phyloP scores from a whole-genome alignment of 2,329 filamentous ascomycete species.

The Pyrenochaeta sp. region DNA sequence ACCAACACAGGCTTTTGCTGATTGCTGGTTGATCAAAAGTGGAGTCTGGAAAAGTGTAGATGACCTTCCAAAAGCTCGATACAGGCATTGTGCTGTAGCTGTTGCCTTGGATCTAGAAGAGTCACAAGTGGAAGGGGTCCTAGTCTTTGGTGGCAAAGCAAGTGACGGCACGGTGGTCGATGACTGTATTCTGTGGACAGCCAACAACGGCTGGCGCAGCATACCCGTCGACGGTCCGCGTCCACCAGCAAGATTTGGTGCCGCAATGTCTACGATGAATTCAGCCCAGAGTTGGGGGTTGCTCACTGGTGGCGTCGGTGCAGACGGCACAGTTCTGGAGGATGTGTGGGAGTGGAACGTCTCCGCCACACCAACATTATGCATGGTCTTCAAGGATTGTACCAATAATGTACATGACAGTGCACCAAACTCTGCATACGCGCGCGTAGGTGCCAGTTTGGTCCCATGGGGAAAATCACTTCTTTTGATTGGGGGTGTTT shows the following conservation, averaged over 20 bases:
- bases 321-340: conserved; percentile 68
- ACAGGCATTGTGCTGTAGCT: conserved; percentile 73
- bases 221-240: conserved; percentile 48
- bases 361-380: conserved; percentile 40
- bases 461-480: conserved; percentile 56
- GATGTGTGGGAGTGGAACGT: conserved; percentile 72
- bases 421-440: conserved; percentile 38
- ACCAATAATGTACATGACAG: conserved; percentile 32
- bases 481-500: conserved; percentile 63
- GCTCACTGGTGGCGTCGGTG: conserved; percentile 74
- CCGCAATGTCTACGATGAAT: conserved; percentile 59
- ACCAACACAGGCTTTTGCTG: conserved; percentile 71
- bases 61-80: conserved; percentile 74
- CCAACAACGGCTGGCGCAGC: conserved; percentile 61
- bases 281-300: conserved; percentile 64
- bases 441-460: conserved; percentile 62
- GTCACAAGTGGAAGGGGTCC: conserved; percentile 52
- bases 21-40: conserved; percentile 78
- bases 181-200: conserved; percentile 57
- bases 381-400: conserved; percentile 39
- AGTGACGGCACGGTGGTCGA: conserved; percentile 52
- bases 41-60: conserved; percentile 70
- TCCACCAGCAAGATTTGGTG: conserved; percentile 65
- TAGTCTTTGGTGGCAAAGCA: conserved; percentile 58
- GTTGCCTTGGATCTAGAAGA: conserved; percentile 53